Evolutionary conservation across 148 eudicot species (phyloP), one percentile per base, ranked within the genome.

Genomic region (Amaranthus palmeri): DNA sequence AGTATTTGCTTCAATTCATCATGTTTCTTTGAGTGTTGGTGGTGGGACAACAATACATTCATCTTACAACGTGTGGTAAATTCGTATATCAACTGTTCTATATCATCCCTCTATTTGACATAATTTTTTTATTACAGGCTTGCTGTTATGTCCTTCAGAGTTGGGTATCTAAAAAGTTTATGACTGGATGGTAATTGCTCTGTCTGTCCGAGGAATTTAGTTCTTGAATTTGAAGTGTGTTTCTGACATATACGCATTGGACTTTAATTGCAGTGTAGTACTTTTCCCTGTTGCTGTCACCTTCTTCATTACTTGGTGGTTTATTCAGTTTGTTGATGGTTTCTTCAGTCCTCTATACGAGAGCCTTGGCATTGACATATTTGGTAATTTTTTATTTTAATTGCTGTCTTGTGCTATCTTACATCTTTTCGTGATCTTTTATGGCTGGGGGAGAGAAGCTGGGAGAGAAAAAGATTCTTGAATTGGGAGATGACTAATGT

Each of bases 291-390:
- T 87, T 78, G 90, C 90, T 61, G 88, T 87, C 53, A 85, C 90
- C 13, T 87, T 87, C 80, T 87, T 87, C 67, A 74, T 87, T 62
- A 87, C 90, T 36, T 87, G 88, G 88, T 87, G 90, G 90, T 85
- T 87, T 78, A 81, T 87, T 83, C 85, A 87, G 77, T 87, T 87
- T 78, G 90, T 87, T 61, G 90, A 87, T 65, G 88, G 90, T 68
- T 87, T 87, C 86, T 87, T 87, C 81, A 87, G 90, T 83, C 90
- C 90, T 60, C 73, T 87, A n/a, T 87, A 87, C 75, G 88, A 79
- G 63, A 82, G 78, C 57, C 82, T 87, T 41, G 90, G 90, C 70
- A 75, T 87, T 68, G 86, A 87, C 47, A 83, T 87, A 72, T 85
- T 87, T 71, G 90, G 90, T 87, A 77, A 67, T 71, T 69, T 59